Evolutionary conservation across 305 asterid genomes (phyloP), one percentile per base, ranked within the genome.

Genomic region (Fraxinus platypoda): DNA sequence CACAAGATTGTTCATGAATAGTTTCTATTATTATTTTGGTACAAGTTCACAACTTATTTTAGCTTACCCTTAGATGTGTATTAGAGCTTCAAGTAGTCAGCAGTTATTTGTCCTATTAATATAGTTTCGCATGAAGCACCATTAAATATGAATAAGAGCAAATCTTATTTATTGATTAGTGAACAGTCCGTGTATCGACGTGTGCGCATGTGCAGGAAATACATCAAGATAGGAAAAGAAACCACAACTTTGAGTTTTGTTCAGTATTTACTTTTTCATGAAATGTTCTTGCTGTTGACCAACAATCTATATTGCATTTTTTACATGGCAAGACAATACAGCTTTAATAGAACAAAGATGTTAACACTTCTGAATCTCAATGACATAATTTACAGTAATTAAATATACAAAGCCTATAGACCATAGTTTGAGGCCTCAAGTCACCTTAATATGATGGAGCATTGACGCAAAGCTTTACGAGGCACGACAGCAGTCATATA

Each of bases 351-450:
- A 25, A 73, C 82, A 59, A 73, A 9, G 41, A 54, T 43, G 15
- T 82, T 74, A 76, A 76, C 64, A 83, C 74, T 52, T 26, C 17
- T 37, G 41, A 64, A 85, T 79, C 49, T 81, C 52, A 80, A 73
- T 21, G 54, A 31, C 75, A 25, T 80, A 66, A 84, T 78, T 82
- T 81, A 81, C 87, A 80, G 81, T 75, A 75, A 82, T 37, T 62
- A 71, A 77, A 49, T 89, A 84, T 90, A 77, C 84, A 89, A 89
- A 86, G 71, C 33, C 66, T 62, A 37, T 15, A 62, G 81, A 83
- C 30, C 35, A 35, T 81, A 35, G 8, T 28, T n/a, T 66, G 72
- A 15, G 74, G n/a, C 81, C 30, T 30, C 46, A 34, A 59, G 73
- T 66, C 73, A 71, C 75, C 86, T 70, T 64, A 26, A 52, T 8